A percentile compares a stretch with the other conserved stretches of the same genome.
phyloP scores from a whole-genome alignment of 805 yeast genomes.

The Yarrowia deformans region DNA sequence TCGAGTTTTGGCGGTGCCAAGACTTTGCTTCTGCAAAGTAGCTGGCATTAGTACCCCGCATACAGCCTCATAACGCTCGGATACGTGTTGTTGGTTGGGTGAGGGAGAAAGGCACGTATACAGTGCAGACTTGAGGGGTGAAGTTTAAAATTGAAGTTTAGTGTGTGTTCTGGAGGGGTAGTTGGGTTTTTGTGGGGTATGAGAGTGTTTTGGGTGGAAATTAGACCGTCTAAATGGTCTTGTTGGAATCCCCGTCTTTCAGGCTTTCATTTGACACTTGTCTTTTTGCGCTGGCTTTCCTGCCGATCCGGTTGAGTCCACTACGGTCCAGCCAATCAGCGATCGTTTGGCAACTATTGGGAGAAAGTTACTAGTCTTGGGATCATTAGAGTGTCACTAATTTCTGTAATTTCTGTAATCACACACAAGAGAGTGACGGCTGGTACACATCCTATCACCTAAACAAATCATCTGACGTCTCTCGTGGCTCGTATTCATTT shows the following conservation, averaged over 20 bases:
- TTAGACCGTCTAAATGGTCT: not conserved
- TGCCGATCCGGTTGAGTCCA: no score
- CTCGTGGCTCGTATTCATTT: not conserved
- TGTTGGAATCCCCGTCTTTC: not conserved
- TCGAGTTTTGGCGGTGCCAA: conserved; percentile 15
- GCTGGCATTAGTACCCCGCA: conserved; percentile 26
- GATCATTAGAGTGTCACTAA: not conserved
- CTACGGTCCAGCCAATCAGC: not conserved
- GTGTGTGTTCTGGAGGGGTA: not conserved
- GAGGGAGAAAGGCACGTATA: conserved; percentile 11
- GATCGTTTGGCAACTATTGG: not conserved
- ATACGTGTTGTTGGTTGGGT: conserved; percentile 18
- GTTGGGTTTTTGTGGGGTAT: not conserved
- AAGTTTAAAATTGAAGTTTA: not conserved
- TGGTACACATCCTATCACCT: no score
- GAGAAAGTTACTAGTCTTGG: not conserved
- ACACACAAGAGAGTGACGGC: not conserved
- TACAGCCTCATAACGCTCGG: conserved; percentile 32
- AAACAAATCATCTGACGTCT: no score
- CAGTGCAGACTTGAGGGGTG: conserved; percentile 7
- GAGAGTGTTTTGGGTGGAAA: not conserved
- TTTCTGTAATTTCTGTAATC: no score
- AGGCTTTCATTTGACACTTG: no score
- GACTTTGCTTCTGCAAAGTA: not conserved
- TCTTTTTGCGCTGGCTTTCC: no score